Conservation (phyloP, 768 basidiomycete genomes). For the Fistulinella prunicolor region DNA sequence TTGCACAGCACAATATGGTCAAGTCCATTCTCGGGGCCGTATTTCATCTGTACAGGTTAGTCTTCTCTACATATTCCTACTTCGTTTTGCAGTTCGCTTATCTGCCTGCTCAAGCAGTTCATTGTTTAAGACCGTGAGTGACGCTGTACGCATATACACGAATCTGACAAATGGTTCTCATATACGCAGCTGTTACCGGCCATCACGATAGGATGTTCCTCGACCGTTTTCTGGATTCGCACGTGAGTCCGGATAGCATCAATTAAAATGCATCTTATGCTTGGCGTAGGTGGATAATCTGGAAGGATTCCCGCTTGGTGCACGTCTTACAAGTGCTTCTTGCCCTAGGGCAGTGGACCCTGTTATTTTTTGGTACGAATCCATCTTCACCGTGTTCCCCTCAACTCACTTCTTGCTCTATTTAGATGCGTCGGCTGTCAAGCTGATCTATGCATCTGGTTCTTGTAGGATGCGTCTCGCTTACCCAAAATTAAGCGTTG, state of each 20-base stretch:
- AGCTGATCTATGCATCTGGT: not conserved
- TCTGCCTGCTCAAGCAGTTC: conserved; percentile 3
- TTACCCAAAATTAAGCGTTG: not conserved
- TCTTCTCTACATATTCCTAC: not conserved
- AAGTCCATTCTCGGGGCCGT: not conserved
- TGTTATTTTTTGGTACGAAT: conserved; percentile 11
- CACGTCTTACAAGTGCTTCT: conserved; percentile 9
- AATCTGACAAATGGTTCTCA: not conserved
- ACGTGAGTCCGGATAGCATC: conserved; percentile 13
- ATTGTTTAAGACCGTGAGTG: conserved; percentile 4
- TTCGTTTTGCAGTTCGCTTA: not conserved
- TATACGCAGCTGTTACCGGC: conserved; percentile 5
- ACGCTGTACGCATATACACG: not conserved
- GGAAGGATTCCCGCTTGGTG: conserved; percentile 18
- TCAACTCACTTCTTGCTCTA: not conserved
- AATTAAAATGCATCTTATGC: not conserved
- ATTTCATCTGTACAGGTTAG: conserved; percentile 15
- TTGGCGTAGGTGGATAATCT: conserved; percentile 23
- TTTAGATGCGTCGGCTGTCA: conserved; percentile 4
- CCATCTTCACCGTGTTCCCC: not conserved
- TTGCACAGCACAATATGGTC: conserved; percentile 3
- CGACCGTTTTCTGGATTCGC: conserved; percentile 23
- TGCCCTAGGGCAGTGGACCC: conserved; percentile 18
- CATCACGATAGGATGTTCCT: conserved; percentile 17
- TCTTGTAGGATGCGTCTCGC: not conserved